Base-by-base conservation (phyloP, 148 eudicot genomes). In the Cornus kousa region DNA sequence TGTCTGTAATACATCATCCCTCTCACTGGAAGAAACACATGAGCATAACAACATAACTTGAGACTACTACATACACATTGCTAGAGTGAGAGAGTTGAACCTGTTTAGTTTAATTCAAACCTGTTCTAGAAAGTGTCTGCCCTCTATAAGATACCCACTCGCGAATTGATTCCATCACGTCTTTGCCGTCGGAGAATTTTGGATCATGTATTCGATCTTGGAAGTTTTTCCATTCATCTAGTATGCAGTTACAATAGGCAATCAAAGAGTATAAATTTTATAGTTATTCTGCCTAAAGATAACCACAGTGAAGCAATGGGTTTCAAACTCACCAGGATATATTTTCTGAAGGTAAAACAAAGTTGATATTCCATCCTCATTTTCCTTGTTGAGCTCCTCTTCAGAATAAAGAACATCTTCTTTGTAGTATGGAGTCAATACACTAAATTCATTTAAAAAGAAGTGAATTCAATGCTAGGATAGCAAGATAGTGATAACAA, bases 41-140 rank as follows among this genome's bases (percentile, higher is more conserved):
- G 78, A 77, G 77, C 48, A 70, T 80, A 84, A 74, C 79, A 67
- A 31, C 13, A 28, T 13, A 71, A 74, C 35, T 43, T 78, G 24
- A 84, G 77, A 43, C 48, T 64, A 78, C 75, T 79, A 28, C 74
- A 70, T 13, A 22, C 67, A 82, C 28, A 0, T 64, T 65, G 50
- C 22, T 13, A 57, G 46, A 57, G 62, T 60, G 24, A 40, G 28
- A 78, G 22, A 71, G 66, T 62, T 40, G 60, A 12, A 70, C 12
- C 19, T 40, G 39, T 46, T 31, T 67, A 39, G 31, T 28, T 70
- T n/a, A 70, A 80, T 32, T 23, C 72, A 76, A 76, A 96, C 99
- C 99, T 87, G 99, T 96, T 88, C 99, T 90, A 72, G 95, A 87
- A 87, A 96, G 99, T 84, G 99, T 96, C 83, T 96, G 99, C 78